Evolutionary conservation across 495 filamentous ascomycete species (phyloP), one percentile per base, ranked within the genome.

Genomic region (Lentithecium fluviatile): DNA sequence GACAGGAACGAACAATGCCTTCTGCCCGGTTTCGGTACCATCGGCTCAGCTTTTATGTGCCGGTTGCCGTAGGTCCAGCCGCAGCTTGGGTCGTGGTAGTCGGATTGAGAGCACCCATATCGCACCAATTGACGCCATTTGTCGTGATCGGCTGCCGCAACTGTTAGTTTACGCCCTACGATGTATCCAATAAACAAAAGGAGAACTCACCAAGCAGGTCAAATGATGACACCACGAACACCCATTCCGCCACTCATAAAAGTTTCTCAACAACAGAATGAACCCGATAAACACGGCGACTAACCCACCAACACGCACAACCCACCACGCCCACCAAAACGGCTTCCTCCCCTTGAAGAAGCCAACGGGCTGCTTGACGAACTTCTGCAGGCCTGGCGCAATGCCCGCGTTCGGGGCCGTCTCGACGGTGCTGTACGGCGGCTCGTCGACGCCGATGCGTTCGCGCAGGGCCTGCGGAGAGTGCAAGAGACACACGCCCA

Each of bases 301-400:
- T 53, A 97, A 74, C n/a, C 87, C 87, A 6, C 80, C 90, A 8
- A 83, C 88, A 10, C 94, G 80, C 13, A 96, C 81, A 21, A 97
- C 73, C 94, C 94, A 98, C 92, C 95, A 98, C 10, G 76, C 87
- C 94, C 94, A 98, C 94, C 94, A 98, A 0, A 95, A 75, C 23
- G 89, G 87, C 72, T 93, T 95, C 5, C 94, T 80, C 20, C 89
- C 90, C 71, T 89, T 90, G 79, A 98, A 97, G 74, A 97, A 97
- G 2, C 81, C 82, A 0, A 91, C 66, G 0, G 90, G 90, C 56
- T 83, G 80, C 65, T 83, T 86, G 45, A 84, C 69, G 68, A 92
- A 91, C 1, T 77, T 75, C 32, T 75, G 77, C 19, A 84, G 69
- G 1, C 78, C 58, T 8, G 61, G 45, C 21, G 42, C 49, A 15